Base-by-base conservation (phyloP, 1,284 basidiomycete species). In the Ustilago hordei region DNA sequence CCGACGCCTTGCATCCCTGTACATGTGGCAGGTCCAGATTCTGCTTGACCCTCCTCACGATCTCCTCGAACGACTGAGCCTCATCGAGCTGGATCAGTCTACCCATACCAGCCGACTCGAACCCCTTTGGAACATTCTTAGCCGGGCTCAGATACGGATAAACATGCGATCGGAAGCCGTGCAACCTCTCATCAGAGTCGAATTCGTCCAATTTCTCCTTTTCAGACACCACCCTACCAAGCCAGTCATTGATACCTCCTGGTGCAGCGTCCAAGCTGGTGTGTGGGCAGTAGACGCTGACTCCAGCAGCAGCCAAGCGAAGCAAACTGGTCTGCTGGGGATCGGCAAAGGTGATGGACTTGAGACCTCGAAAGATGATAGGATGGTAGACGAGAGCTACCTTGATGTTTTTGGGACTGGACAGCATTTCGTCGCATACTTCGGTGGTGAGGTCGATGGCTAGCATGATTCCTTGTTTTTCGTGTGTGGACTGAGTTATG, bases 281-380 rank as follows among this genome's bases (percentile, higher is more conserved):
- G 86, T 98, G 95, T 0, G 95, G 95, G 43, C 89, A 90, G 87
- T 94, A 98, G 3, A 98, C 89, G 15, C 92, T 93, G 66, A 97
- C 91, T 0, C 95, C 95, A 5, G 90, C 89, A 0, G 93, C 91
- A 0, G 91, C 91, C 66, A 94, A 92, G 63, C 89, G 90, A 17
- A 98, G 89, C 28, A 98, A 89, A 11, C 91, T 92, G 0, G 90
- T 87, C 87, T 97, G 95, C 13, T 97, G 88, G 0, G 94, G 90
- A 80, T 92, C 92, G 41, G 89, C 85, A 57, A 95, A 89, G 0
- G 93, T 96, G 67, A 98, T 71, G 32, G 93, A 91, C 60, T 92
- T 90, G 69, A 96, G 88, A 3, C 91, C 91, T 41, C 90, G 89
- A 89, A 98, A 98, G 81, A 98, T 93, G 41, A 93, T 90, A 4